phyloP scores from a whole-genome alignment of 2,329 filamentous ascomycete genomes.

The Escovopsis sp. region DNA sequence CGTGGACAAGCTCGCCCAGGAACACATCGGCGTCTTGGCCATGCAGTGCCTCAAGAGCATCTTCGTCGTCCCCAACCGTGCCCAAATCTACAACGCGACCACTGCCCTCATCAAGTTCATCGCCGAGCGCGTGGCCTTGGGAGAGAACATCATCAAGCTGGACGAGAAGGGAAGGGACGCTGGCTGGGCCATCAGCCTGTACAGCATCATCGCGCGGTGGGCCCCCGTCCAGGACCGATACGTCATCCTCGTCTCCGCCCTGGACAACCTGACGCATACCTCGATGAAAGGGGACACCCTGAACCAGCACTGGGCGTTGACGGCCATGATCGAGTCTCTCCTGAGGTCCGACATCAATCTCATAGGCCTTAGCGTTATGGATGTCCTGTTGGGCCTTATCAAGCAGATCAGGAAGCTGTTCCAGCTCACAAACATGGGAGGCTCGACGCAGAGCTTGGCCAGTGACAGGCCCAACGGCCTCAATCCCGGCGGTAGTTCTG shows the following conservation, averaged over 20 bases:
- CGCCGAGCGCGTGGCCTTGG: constrained; percentile 38
- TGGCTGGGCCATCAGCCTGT: constrained; percentile 72
- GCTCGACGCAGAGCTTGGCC: constrained; percentile 16
- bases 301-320: constrained; percentile 58
- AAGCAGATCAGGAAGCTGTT: constrained; percentile 69
- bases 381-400: constrained; percentile 73
- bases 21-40: constrained; percentile 73
- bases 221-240: constrained; percentile 90
- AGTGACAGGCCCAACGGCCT: constrained; percentile 20
- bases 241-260: constrained; percentile 67
- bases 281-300: constrained; percentile 57
- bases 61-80: constrained; percentile 66
- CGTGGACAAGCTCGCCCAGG: constrained; percentile 77
- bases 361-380: constrained; percentile 92
- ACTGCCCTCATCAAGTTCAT: constrained; percentile 62
- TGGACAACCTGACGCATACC: constrained; percentile 59
- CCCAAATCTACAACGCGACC: constrained; percentile 69
- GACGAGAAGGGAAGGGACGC: constrained; percentile 23
- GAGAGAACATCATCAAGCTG: constrained; percentile 37
- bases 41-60: constrained; percentile 77
- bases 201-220: constrained; percentile 70
- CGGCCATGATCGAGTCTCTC: constrained; percentile 67
- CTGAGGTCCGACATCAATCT: constrained; percentile 82
- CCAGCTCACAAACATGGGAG: constrained; percentile 38
- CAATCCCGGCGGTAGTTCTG: constrained; percentile 35